Evolutionary conservation across 2,329 filamentous ascomycete genomes (phyloP).

Genomic region (Colletotrichum sp.): DNA sequence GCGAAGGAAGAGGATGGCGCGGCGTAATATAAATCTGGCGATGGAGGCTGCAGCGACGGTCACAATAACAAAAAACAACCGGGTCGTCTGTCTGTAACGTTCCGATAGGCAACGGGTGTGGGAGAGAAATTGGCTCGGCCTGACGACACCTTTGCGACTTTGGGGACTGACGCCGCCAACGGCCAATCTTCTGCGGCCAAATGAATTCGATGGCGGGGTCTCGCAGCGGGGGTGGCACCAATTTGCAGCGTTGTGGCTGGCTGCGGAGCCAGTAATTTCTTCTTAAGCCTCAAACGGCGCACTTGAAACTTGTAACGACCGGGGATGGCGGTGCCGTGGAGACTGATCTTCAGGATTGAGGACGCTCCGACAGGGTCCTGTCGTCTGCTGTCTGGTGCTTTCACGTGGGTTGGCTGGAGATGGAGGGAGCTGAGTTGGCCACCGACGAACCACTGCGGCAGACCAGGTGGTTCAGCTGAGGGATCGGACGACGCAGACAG

Average conservation of each 20-base stretch:
- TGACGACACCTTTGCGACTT: not conserved
- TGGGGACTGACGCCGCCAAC: slow-evolving; percentile 1
- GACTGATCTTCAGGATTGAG: slow-evolving; percentile 8
- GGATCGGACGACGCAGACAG: not conserved
- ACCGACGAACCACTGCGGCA: not conserved
- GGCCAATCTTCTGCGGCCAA: slow-evolving; percentile 14
- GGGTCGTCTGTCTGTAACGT: slow-evolving; percentile 21
- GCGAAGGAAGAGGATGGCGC: not conserved
- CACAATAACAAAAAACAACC: slow-evolving; percentile 13
- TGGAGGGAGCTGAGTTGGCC: not conserved
- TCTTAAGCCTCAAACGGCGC: slow-evolving; percentile 9
- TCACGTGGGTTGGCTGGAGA: slow-evolving; percentile 1
- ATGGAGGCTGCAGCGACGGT: slow-evolving; percentile 9
- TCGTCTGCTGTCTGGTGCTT: not conserved
- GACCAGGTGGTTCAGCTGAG: not conserved
- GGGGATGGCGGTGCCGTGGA: slow-evolving; percentile 21
- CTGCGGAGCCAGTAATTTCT: slow-evolving; percentile 21
- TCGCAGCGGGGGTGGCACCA: slow-evolving; percentile 21
- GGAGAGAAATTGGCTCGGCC: slow-evolving; percentile 18
- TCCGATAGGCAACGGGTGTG: slow-evolving; percentile 1
- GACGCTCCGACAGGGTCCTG: slow-evolving; percentile 8
- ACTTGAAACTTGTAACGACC: slow-evolving; percentile 17
- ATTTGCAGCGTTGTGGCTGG: slow-evolving; percentile 16
- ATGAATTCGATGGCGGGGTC: slow-evolving; percentile 17
- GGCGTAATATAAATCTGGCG: slow-evolving; percentile 8